Conservation (phyloP, 2,329 filamentous ascomycete species). For the Phoma sp. region DNA sequence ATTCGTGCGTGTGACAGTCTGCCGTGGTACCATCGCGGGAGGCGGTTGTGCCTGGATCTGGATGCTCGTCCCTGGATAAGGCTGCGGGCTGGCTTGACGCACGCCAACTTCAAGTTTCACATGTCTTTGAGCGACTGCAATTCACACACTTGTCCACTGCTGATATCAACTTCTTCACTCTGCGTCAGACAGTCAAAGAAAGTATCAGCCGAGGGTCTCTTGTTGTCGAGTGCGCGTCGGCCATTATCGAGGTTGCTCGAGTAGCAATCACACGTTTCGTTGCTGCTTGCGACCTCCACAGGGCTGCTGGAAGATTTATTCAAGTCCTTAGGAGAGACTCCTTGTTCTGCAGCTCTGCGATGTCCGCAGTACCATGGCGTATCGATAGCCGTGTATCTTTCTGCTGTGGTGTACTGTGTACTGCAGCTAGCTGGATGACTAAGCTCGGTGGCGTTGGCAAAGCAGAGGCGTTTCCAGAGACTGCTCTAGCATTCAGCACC, state of each 20-base stretch:
- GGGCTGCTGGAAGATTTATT: too few species aligned
- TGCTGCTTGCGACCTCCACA: too few species aligned
- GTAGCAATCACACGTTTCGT: too few species aligned
- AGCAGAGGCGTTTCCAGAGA: conserved; percentile 1
- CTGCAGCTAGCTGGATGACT: background rate
- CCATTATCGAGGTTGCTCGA: too few species aligned
- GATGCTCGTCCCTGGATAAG: background rate
- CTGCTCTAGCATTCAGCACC: background rate
- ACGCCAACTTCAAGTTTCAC: conserved; percentile 6
- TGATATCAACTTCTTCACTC: background rate
- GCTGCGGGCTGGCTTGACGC: background rate
- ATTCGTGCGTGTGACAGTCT: background rate
- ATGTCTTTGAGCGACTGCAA: background rate
- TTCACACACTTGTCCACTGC: background rate
- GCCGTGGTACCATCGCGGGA: background rate
- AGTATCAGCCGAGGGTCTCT: background rate
- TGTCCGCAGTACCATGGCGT: background rate
- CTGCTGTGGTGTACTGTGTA: too few species aligned
- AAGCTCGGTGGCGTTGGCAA: background rate
- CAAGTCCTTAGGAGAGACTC: too few species aligned
- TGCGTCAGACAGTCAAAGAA: background rate
- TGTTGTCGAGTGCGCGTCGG: too few species aligned
- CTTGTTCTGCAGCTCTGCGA: background rate
- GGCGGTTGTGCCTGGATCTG: background rate
- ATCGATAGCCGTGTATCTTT: background rate